Conservation (phyloP, 257 asterid genomes). For the Solanum clarkiae region DNA sequence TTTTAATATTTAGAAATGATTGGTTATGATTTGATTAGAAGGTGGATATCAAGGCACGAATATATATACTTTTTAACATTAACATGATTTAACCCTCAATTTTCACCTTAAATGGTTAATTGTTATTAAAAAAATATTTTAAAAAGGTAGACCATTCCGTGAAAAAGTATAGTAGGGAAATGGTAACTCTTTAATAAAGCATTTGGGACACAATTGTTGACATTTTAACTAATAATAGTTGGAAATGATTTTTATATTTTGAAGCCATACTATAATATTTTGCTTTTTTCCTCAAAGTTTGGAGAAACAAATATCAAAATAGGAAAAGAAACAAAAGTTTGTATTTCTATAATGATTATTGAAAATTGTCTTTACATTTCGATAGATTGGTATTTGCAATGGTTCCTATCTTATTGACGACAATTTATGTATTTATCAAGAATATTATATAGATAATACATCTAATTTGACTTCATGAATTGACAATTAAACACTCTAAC, state of each 20-base stretch:
- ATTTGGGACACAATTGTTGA: not conserved
- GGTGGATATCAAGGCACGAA: fast-evolving
- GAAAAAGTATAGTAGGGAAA: not conserved
- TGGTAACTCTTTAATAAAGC: not conserved
- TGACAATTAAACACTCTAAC: not conserved
- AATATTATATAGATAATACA: not conserved
- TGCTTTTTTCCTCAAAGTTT: not conserved
- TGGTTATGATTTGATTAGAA: no score
- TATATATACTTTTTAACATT: not conserved
- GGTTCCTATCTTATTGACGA: not conserved
- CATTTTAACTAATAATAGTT: not conserved
- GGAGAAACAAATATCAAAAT: not conserved
- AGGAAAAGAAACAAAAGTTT: not conserved
- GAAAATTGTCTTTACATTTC: not conserved
- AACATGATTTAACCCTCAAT: not conserved
- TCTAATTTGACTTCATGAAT: not conserved
- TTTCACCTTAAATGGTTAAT: not conserved
- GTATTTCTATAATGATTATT: not conserved
- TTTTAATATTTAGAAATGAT: no score
- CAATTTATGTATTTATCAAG: not conserved
- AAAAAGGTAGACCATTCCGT: not conserved
- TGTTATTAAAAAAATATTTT: not conserved
- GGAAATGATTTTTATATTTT: not conserved
- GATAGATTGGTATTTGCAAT: not conserved
- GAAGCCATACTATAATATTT: not conserved